Base-by-base conservation (phyloP, 108 stramenopile species). In the Skeletonema menzelii region DNA sequence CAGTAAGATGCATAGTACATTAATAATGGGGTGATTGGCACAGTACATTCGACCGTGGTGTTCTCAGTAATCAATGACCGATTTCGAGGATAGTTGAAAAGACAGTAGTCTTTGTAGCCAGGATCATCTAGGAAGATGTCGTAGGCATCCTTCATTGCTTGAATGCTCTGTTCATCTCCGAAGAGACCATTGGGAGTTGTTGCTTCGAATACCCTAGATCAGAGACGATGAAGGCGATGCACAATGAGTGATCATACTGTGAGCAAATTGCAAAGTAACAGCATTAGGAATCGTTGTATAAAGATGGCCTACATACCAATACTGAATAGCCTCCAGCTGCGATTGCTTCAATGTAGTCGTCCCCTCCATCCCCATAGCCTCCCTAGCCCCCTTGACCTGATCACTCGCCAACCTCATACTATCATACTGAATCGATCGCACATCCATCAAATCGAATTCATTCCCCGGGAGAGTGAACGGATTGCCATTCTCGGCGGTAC, bases 161-260 rank as follows among this genome's bases (percentile, higher is more conserved):
- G 15, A 13, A 86, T 79, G 11, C 47, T 37, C 31, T 77, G 71
- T 14, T 19, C 40, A 12, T 76, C 56, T 4, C 70, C 75, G 49
- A 86, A 84, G 0, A 84, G 38, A 12, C 86, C 86, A 2, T 0
- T 46, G 13, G 35, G 32, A 8, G 63, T 71, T 49, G 78, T 20
- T 12, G 71, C 76, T 59, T 86, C 86, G 61, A 81, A 86, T 11
- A 86, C 72, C 86, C 85, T 84, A 37, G 14, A 42, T 42, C 3
- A 32, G 31, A 3, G 31, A 32, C n/a, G n/a, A 32, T 32, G 31
- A 32, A 32, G n/a, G n/a, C n/a, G n/a, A n/a, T n/a, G n/a, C n/a
- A 0, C 3, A 11, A 37, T 37, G 30, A 37, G 6, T 37, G 11
- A 11, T 37, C 4, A 11, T 11, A 0, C 8, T 37, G 8, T 37